Evolutionary conservation across 257 asterid species (phyloP), one percentile per base, ranked within the genome.

Genomic region (Nicotiana paniculata): DNA sequence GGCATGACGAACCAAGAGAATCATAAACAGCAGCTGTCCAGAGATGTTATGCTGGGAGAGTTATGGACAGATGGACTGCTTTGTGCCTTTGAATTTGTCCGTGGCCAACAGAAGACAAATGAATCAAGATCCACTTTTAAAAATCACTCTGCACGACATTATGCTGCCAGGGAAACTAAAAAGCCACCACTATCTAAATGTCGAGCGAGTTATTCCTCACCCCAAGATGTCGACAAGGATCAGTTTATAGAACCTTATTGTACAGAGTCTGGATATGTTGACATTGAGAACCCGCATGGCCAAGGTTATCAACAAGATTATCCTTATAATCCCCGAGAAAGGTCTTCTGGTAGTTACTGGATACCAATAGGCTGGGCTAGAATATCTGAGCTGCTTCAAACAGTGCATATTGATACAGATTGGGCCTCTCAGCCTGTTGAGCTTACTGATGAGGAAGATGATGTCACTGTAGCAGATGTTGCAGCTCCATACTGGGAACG

Each of bases 401-500:
- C 87, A 24, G 94, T 92, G 82, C 92, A 92, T 87, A 90, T 88
- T 78, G 96, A 91, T 87, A 91, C 90, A 81, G 93, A 83, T 59
- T 88, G 97, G 97, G 87, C 94, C 21, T 65, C 82, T 54, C 91
- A 90, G 82, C 90, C 88, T 35, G 77, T 88, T 82, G 94, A 88
- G 51, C 58, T 88, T 53, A n/a, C 84, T 80, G 97, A 91, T 77
- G 91, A 90, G 62, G 97, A 91, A 83, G 97, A 91, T 85, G 98
- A 92, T 33, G 83, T 92, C 77, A 90, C 98, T 64, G 99, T 95
- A 85, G 97, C 99, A 10, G 98, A 93, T 72, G 85, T 93, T 82
- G 99, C 94, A 80, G 95, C 96, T 72, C 99, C 99, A 5, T 95
- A 93, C 84, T 93, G 99, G 99, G 97, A 95, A 85, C 89, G 88